These are phyloP conservation scores for Persicaria maculosa DNA, from an alignment of 148 eudicot species.

Conservation along the genomic window DNA sequence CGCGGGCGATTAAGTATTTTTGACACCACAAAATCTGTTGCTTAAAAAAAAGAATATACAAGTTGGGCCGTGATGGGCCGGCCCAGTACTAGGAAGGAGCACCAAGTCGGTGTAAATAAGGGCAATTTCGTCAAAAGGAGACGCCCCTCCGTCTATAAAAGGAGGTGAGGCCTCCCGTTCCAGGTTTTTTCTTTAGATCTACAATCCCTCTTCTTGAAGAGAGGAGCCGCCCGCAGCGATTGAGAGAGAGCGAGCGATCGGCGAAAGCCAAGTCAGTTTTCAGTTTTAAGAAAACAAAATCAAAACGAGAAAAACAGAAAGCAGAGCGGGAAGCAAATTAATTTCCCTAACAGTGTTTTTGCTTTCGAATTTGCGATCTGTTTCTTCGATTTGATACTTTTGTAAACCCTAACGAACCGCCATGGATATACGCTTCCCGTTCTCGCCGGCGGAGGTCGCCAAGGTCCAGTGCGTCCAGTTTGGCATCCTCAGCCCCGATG, in stretches of 20 bases:
- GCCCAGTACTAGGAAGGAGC: neutral
- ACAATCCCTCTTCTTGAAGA: slow-evolving; percentile 2
- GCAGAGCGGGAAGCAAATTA: neutral
- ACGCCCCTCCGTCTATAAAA: neutral
- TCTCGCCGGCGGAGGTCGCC: slow-evolving; percentile 91
- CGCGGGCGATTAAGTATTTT: too few relatives aligned
- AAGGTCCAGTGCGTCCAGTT: slow-evolving; percentile 90
- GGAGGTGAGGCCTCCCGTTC: neutral
- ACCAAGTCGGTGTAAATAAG: neutral
- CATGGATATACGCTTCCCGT: slow-evolving; percentile 85
- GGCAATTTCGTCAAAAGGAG: neutral
- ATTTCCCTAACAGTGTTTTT: neutral
- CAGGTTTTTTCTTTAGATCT: neutral
- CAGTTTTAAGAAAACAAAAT: neutral
- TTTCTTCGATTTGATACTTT: neutral
- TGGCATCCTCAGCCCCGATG: slow-evolving; percentile 95
- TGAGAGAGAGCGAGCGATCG: slow-evolving; percentile 1
- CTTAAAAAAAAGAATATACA: too few relatives aligned
- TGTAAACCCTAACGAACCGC: slow-evolving; percentile 7
- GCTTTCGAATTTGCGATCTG: neutral
- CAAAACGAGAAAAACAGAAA: neutral
- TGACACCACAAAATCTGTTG: too few relatives aligned
- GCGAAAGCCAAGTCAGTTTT: neutral
- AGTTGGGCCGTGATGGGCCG: neutral
- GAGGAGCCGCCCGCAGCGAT: slow-evolving; percentile 12